A percentile compares a stretch with the other conserved stretches of the same genome.
Conservation (phyloP, 805 yeast species). For the Starmera amethionina region DNA sequence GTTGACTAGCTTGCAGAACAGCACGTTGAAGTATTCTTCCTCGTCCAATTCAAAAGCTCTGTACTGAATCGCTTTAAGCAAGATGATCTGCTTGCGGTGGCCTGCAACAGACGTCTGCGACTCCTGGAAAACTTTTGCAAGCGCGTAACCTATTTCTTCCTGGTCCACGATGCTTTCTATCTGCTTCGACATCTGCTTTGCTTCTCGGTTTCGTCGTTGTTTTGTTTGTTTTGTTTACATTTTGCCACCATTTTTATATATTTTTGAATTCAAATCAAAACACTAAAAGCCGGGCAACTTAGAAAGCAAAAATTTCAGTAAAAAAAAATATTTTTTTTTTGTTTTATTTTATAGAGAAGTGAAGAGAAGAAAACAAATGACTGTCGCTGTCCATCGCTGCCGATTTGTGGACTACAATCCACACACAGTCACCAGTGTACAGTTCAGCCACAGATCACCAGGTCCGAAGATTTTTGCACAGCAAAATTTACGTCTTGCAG, state of each 20-base stretch:
- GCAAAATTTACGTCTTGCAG: slow-evolving; percentile 64
- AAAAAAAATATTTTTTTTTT: not conserved
- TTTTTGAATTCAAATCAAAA: not conserved
- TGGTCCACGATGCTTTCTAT: slow-evolving; percentile 6
- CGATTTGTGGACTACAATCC: slow-evolving; percentile 86
- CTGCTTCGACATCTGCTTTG: slow-evolving; percentile 10
- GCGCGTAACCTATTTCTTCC: slow-evolving; percentile 26
- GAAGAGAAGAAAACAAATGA: not conserved
- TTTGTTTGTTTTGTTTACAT: not conserved
- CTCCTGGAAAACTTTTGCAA: slow-evolving; percentile 68
- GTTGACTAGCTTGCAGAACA: slow-evolving; percentile 53
- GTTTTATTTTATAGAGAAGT: slow-evolving; percentile 1
- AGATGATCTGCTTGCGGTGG: slow-evolving; percentile 63
- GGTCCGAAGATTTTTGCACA: slow-evolving; percentile 32
- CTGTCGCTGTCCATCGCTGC: slow-evolving; percentile 58
- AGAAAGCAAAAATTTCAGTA: not conserved
- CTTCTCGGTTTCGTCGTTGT: slow-evolving; percentile 1
- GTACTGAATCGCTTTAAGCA: slow-evolving; percentile 47
- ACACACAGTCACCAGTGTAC: slow-evolving; percentile 70
- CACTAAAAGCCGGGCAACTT: not conserved
- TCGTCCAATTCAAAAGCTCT: slow-evolving; percentile 42
- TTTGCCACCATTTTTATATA: not conserved
- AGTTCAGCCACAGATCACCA: slow-evolving; percentile 57
- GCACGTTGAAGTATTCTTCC: slow-evolving; percentile 49
- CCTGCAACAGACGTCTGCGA: slow-evolving; percentile 68